phyloP scores from a whole-genome alignment of 805 yeast genomes.

The Saccharomycopsis synnaedendra region DNA sequence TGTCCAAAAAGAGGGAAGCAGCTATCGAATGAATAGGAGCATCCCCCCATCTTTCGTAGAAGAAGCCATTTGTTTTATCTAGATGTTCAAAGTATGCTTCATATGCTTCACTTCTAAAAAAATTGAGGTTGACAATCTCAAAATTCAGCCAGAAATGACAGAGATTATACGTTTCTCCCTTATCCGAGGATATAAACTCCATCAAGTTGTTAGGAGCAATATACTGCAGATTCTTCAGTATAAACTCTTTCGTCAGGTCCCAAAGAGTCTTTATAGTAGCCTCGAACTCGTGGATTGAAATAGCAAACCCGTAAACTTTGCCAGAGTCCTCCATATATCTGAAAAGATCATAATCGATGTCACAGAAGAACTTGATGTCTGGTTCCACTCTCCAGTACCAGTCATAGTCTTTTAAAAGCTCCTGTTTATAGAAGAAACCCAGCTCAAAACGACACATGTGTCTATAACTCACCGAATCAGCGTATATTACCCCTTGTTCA shows the following conservation, averaged over 20 bases:
- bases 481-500: constrained; percentile 43
- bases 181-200: constrained; percentile 62
- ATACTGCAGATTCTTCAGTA: constrained; percentile 46
- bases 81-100: constrained; percentile 57
- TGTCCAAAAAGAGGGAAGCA: constrained; percentile 64
- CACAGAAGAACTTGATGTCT: constrained; percentile 69
- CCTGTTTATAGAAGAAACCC: constrained; percentile 80
- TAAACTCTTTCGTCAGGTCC: constrained; percentile 56
- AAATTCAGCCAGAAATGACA: constrained; percentile 93
- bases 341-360: constrained; percentile 70
- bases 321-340: constrained; percentile 69
- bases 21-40: constrained; percentile 90
- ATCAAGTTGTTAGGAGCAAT: constrained; percentile 50
- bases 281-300: constrained; percentile 63
- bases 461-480: constrained; percentile 59
- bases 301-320: constrained; percentile 68
- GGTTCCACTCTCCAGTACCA: constrained; percentile 97
- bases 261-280: constrained; percentile 69
- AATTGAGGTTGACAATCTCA: constrained; percentile 62
- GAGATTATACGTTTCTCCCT: constrained; percentile 60
- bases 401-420: constrained; percentile 58
- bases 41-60: constrained; percentile 91
- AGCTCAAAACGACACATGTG: constrained; percentile 92
- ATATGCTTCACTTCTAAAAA: constrained; percentile 71
- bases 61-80: constrained; percentile 82